Evolutionary conservation across 257 asterid genomes (phyloP).

Genomic region (Hygrophila difformis): DNA sequence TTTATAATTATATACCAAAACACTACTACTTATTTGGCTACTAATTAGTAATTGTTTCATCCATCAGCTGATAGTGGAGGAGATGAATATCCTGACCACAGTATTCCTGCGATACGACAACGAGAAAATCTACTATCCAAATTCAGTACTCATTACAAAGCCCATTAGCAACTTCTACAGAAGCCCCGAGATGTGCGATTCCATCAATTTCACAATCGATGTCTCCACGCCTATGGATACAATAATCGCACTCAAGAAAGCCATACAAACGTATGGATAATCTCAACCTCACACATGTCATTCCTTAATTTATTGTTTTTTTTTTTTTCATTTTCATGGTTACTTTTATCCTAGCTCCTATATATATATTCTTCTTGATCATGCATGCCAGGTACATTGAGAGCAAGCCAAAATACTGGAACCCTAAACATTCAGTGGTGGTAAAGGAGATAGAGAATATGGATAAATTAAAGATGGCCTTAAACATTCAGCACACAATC

Average conservation of each 20-base stretch:
- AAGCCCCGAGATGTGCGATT: constrained; percentile 59
- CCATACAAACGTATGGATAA: constrained; percentile 40
- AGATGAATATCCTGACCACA: constrained; percentile 63
- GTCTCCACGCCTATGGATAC: constrained; percentile 43
- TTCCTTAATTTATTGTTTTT: not conserved
- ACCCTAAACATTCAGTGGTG: constrained; percentile 40
- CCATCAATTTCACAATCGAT: constrained; percentile 39
- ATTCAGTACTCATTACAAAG: constrained; percentile 37
- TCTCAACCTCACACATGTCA: not conserved
- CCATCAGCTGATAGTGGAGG: constrained; percentile 49
- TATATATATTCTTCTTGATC: no score
- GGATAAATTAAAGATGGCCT: constrained; percentile 42
- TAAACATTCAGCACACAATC: constrained; percentile 46
- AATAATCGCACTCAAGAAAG: constrained; percentile 40
- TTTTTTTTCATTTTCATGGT: not conserved
- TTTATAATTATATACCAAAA: no score
- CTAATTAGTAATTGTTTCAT: not conserved
- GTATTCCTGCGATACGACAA: constrained; percentile 54
- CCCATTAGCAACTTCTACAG: constrained; percentile 62
- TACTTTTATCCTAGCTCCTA: no score
- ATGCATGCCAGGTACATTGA: constrained; percentile 60
- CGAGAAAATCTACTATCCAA: constrained; percentile 59
- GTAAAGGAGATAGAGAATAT: constrained; percentile 47
- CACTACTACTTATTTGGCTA: no score
- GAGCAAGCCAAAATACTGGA: constrained; percentile 64